Base-by-base conservation (phyloP, 441 rosid genomes). In the Metrosideros polymorpha region DNA sequence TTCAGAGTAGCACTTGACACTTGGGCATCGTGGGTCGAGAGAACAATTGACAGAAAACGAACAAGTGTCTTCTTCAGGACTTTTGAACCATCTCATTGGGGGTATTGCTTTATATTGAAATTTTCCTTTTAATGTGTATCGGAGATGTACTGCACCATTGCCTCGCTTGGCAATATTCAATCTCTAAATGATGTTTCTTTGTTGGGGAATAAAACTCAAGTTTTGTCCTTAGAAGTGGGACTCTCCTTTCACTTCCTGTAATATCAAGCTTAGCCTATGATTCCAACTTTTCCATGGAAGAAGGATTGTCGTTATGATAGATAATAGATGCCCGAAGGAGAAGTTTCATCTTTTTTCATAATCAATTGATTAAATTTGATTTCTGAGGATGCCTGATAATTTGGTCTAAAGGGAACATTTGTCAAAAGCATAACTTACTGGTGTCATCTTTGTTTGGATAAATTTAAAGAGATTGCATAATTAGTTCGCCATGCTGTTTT, bases 31-130 rank as follows among this genome's bases (percentile, higher is more conserved):
- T 95, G 98, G 98, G 89, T 92, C 10, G 90, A 93, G 87, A 91
- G 85, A 19, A 85, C 56, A 25, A 88, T 95, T 27, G 89, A 95
- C 86, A 89, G 89, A 52, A 93, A 89, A 84, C 94, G 88, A 90
- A 94, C 98, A 0, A 92, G 86, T 3, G 92, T 95, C 63, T 88
- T 95, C 90, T 91, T 96, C 86, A 96, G 98, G 82, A 94, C 98
- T 35, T 95, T 95, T 84, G 98, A 96, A 90, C 92, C 98, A 89
- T 93, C 97, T 24, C 98, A 96, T 84, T 96, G 99, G 99, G 90
- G 95, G 98, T 96, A 87, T 49, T 83, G 51, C 85, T 86, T 66
- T 9, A 87, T 25, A 19, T 45, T 43, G n/a, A 52, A 17, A 51
- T 12, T 61, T 27, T 7, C 57, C 18, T 32, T 63, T 13, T 76